These are phyloP conservation scores for Gigaspora rosea DNA, from an alignment of 192 early-diverging fungal genomes.

Conservation along the genomic window DNA sequence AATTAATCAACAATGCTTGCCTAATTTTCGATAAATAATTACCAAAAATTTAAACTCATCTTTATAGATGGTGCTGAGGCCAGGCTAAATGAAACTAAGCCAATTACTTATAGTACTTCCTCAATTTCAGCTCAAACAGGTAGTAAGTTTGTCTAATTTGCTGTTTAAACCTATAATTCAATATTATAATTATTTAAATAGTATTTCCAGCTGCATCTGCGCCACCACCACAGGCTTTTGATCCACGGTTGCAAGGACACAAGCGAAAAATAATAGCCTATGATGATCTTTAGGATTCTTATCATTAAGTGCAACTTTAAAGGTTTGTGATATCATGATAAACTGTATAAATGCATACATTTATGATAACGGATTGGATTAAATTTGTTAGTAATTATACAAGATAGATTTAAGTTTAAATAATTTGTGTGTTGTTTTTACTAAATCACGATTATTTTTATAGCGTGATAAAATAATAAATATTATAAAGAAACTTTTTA, in stretches of 20 bases:
- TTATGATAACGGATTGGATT: too few species aligned
- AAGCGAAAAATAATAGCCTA: conserved; percentile 31
- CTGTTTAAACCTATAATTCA: not conserved
- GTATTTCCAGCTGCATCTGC: not conserved
- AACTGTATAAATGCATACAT: too few species aligned
- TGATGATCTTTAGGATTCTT: conserved; percentile 19
- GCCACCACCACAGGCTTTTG: not conserved
- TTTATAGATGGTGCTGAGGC: conserved; percentile 18
- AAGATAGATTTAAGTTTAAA: too few species aligned
- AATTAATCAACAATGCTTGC: not conserved
- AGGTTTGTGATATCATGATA: too few species aligned
- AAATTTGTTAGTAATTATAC: too few species aligned
- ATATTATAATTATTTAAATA: not conserved
- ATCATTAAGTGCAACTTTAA: too few species aligned
- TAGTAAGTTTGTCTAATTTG: not conserved
- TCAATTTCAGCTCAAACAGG: not conserved
- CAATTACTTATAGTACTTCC: not conserved
- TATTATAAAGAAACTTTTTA: too few species aligned
- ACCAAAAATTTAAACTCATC: not conserved
- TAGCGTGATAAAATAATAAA: too few species aligned
- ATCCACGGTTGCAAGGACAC: conserved; percentile 7
- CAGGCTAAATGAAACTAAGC: conserved; percentile 12
- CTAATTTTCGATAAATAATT: not conserved
- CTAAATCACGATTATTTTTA: too few species aligned
- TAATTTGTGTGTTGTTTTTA: too few species aligned